Conservation (phyloP, 345 rosid genomes). For the Draba incana region DNA sequence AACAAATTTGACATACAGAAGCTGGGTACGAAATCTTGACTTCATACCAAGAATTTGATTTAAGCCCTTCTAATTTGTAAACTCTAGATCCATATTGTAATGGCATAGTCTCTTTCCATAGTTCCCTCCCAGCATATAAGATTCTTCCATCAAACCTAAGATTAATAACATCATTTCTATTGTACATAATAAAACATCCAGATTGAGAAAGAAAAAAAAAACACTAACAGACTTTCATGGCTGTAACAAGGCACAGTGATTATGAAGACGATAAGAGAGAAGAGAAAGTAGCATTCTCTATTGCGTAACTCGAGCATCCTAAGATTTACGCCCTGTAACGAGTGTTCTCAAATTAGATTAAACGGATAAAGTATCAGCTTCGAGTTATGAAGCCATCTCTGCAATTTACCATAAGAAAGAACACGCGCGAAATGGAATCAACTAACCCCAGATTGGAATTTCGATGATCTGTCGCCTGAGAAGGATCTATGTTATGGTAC, state of each 20-base stretch:
- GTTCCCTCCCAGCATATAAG: constrained; percentile 69
- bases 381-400: not conserved
- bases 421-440: not conserved
- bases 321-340: too few relatives aligned
- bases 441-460: not conserved
- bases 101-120: constrained; percentile 66
- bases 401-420: too few relatives aligned
- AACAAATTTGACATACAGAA: constrained; percentile 66
- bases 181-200: not conserved
- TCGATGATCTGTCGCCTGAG: not conserved
- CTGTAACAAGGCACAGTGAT: constrained; percentile 31
- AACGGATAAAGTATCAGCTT: not conserved
- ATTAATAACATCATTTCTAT: not conserved
- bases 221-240: constrained; percentile 48
- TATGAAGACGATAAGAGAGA: constrained; percentile 38
- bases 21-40: constrained; percentile 99
- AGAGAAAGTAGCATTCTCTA: constrained; percentile 23
- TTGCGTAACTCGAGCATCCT: constrained; percentile 31
- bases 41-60: constrained; percentile 79
- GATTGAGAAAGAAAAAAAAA: not conserved
- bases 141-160: not conserved
- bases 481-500: constrained; percentile 70
- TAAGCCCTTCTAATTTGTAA: constrained; percentile 67
- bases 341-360: not conserved
- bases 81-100: constrained; percentile 59